These are phyloP conservation scores for Coffea humblotiana DNA, from an alignment of 305 asterid genomes.

Conservation along the genomic window DNA sequence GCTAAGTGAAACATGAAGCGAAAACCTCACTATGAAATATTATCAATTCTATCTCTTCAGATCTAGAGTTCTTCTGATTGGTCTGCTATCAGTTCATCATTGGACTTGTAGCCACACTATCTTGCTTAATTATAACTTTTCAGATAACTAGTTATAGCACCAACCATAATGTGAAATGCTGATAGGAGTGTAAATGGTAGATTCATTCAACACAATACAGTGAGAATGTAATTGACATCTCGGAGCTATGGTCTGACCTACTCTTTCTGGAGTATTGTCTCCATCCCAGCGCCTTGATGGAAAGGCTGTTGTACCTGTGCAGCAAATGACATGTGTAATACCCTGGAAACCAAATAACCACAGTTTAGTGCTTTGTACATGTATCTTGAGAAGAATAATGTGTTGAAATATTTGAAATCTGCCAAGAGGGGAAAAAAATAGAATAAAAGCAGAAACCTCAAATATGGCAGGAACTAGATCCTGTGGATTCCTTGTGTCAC, in stretches of 20 bases:
- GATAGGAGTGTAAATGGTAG: not conserved
- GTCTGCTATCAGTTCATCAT: not conserved
- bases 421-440: slow-evolving; percentile 8
- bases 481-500: slow-evolving; percentile 74
- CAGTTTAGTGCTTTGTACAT: slow-evolving; percentile 5
- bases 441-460: slow-evolving; percentile 53
- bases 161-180: not conserved
- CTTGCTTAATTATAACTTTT: not conserved
- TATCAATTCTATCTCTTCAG: too few relatives aligned
- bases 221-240: not conserved
- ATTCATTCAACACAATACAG: not conserved
- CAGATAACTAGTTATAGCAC: not conserved
- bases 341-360: slow-evolving; percentile 44
- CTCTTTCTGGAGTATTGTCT: slow-evolving; percentile 95
- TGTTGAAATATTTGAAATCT: slow-evolving; percentile 11
- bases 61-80: not conserved
- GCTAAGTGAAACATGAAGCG: not conserved
- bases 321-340: slow-evolving; percentile 89
- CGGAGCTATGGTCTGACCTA: slow-evolving; percentile 56
- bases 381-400: not conserved
- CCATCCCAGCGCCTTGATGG: slow-evolving; percentile 98
- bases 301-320: slow-evolving; percentile 97
- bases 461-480: slow-evolving; percentile 75
- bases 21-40: not conserved
- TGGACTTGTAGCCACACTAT: too few relatives aligned